Evolutionary conservation across 257 asterid genomes (phyloP).

Genomic region (Solanum habrochaites): DNA sequence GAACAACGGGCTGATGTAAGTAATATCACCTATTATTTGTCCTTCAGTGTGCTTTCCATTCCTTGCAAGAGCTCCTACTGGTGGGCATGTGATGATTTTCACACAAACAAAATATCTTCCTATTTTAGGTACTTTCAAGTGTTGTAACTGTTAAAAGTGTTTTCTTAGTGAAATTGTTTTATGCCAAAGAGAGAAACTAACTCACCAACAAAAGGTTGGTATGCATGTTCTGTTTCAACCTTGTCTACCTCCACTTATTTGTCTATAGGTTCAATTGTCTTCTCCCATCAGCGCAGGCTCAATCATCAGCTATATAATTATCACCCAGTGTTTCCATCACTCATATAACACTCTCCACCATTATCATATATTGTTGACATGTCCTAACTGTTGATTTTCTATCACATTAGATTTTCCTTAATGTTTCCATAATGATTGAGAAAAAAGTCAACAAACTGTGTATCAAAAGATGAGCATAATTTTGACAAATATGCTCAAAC

Average conservation of each 20-base stretch:
- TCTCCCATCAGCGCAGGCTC: not conserved
- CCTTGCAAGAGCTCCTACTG: not conserved
- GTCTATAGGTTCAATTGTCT: not conserved
- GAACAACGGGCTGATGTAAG: conserved; percentile 35
- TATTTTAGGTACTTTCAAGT: not conserved
- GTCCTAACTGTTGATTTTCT: not conserved
- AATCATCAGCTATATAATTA: not conserved
- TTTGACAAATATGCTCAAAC: not conserved
- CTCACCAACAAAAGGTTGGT: not conserved
- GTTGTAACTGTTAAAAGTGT: not conserved
- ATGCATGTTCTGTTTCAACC: not conserved
- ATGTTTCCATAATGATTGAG: not conserved
- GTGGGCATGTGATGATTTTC: not conserved
- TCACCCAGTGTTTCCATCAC: not conserved
- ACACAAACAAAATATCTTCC: not conserved
- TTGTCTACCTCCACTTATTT: not conserved
- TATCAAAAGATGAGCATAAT: not conserved
- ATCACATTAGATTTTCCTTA: not conserved
- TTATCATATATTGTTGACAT: not conserved
- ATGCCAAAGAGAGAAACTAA: not conserved
- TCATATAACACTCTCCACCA: not conserved
- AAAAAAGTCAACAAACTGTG: not conserved
- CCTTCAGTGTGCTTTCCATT: not conserved
- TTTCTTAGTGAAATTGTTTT: not conserved
- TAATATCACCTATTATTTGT: not conserved